These are phyloP conservation scores for Syzygium malaccense DNA, from an alignment of 441 rosid species.

Conservation along the genomic window DNA sequence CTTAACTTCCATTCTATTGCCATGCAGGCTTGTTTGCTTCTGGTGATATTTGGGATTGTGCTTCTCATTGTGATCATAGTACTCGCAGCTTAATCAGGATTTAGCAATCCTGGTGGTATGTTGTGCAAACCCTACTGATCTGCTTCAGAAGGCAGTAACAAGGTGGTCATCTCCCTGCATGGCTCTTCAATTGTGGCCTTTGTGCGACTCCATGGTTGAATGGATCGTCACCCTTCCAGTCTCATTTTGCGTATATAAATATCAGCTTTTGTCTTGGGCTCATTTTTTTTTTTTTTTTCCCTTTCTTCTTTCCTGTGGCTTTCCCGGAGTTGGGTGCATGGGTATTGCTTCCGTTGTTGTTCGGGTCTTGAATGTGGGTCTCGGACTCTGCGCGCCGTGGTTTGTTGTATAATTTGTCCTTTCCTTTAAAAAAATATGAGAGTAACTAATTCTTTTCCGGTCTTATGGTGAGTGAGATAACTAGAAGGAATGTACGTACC, in stretches of 20 bases:
- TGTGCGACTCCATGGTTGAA: not conserved
- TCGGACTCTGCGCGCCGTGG: not conserved
- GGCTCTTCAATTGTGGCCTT: not conserved
- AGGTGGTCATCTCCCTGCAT: not conserved
- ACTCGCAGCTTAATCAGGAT: slow-evolving; percentile 43
- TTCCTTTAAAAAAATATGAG: not conserved
- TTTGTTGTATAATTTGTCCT: not conserved
- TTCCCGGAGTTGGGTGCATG: not conserved
- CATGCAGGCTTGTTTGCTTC: slow-evolving; percentile 77
- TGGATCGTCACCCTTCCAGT: not conserved
- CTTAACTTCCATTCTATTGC: not conserved
- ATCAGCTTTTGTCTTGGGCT: not conserved
- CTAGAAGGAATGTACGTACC: not conserved
- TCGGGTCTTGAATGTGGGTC: not conserved
- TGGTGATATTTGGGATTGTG: slow-evolving; percentile 91
- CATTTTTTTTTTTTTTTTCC: not conserved
- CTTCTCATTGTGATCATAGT: slow-evolving; percentile 77
- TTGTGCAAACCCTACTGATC: not conserved
- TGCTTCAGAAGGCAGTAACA: not conserved
- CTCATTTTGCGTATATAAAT: not conserved
- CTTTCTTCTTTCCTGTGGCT: not conserved
- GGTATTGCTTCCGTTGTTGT: not conserved
- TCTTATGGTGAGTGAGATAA: not conserved
- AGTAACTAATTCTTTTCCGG: not conserved
- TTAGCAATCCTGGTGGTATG: not conserved